Evolutionary conservation across 257 asterid species (phyloP), one percentile per base, ranked within the genome.

Genomic region (Nicotiana undulata): DNA sequence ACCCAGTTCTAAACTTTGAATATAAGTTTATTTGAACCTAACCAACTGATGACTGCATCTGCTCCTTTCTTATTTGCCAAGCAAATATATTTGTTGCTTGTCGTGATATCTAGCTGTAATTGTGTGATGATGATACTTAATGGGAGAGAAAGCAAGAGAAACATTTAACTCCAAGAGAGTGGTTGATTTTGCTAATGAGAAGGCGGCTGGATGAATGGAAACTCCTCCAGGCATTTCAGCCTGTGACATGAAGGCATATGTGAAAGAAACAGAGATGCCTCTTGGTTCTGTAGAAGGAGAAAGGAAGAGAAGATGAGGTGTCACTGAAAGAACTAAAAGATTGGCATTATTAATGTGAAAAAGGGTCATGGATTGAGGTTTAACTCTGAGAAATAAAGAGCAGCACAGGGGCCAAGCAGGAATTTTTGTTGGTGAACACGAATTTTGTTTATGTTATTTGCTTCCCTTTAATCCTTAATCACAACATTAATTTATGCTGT

Each of bases 201-300:
- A 63, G 46, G 72, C 12, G 6, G 72, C 46, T 63, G 72, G 6
- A 63, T 11, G 72, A 63, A 63, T 77, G 24, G 59, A 79, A 49
- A 13, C 51, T 40, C 17, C 32, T 34, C 15, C 8, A 22, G 7
- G 29, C 18, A 29, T 29, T 70, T 65, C 56, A 44, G 55, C 81
- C 76, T 44, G 83, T 63, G 52, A 77, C 24, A 77, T 77, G 63
- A 61, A 34, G 61, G 74, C 46, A 51, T 51, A 37, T 37, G 22
- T 59, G 29, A 51, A 63, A 29, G 72, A 63, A 63, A 20, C 72
- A 29, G 22, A 9, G 17, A 15, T 10, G 16, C 46, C 72, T 28
- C 72, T 29, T 28, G 46, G 44, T 63, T 29, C 44, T 63, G 72
- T 29, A 20, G 29, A 29, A 63, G 72, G 70, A 63, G 3, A 63